phyloP scores from a whole-genome alignment of 139 green algal species.

The Chlamydomonas sp. region DNA sequence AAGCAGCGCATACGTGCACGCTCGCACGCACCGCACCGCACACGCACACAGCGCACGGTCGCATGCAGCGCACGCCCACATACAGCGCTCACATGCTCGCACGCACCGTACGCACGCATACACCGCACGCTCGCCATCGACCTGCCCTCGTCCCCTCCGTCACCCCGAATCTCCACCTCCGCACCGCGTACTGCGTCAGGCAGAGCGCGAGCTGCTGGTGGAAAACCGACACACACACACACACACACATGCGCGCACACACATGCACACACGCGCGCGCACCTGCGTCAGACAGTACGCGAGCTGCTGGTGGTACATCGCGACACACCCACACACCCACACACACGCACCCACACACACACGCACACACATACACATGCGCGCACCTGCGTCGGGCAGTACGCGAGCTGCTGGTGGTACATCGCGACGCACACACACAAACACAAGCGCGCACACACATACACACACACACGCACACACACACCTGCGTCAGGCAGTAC shows the following conservation, averaged over 20 bases:
- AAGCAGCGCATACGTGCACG: background rate
- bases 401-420: conserved; percentile 84
- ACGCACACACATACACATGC: too few relatives aligned
- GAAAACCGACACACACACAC: conserved; percentile 41
- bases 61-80: background rate
- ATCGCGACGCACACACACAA: too few relatives aligned
- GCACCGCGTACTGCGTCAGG: conserved; percentile 92
- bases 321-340: too few relatives aligned
- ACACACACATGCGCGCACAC: conserved; percentile 66
- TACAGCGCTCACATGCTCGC: background rate
- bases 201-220: conserved; percentile 95
- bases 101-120: background rate
- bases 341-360: too few relatives aligned
- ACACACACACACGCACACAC: too few relatives aligned
- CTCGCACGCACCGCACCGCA: background rate
- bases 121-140: background rate
- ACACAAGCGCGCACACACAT: too few relatives aligned
- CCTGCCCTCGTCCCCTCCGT: background rate
- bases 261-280: too few relatives aligned
- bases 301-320: conserved; percentile 79
- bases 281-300: too few relatives aligned
- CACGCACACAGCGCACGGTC: background rate
- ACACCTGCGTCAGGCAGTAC: too few relatives aligned
- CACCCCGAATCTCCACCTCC: conserved; percentile 23
- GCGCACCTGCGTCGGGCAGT: too few relatives aligned